Evolutionary conservation across 495 filamentous ascomycete genomes (phyloP).

Genomic region (Umbilicaria muhlenbergii): DNA sequence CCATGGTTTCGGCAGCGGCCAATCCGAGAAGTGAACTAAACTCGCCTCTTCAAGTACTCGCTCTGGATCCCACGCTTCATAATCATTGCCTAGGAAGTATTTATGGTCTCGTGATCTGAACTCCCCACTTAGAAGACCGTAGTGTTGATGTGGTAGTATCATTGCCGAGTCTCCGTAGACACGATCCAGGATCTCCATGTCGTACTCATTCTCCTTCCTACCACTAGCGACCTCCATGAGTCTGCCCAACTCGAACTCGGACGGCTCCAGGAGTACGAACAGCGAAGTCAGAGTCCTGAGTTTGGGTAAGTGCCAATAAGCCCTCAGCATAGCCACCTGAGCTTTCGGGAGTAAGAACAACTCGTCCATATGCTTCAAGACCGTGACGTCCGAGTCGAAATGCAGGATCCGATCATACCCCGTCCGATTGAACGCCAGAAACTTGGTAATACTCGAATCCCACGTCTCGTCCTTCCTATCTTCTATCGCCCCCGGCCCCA

Average conservation of each 20-base stretch:
- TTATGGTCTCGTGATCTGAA: slow-evolving; percentile 45
- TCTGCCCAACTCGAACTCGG: slow-evolving; percentile 32
- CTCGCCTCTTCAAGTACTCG: slow-evolving; percentile 49
- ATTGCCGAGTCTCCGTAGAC: slow-evolving; percentile 51
- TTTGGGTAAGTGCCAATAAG: slow-evolving; percentile 51
- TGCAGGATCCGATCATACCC: slow-evolving; percentile 51
- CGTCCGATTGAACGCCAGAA: slow-evolving; percentile 54
- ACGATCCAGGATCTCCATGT: slow-evolving; percentile 62
- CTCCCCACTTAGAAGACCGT: slow-evolving; percentile 54
- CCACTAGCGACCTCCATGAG: slow-evolving; percentile 29
- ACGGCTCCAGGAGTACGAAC: slow-evolving; percentile 50
- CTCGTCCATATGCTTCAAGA: slow-evolving; percentile 51
- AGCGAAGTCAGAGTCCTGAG: slow-evolving; percentile 40
- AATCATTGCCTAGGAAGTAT: slow-evolving; percentile 45
- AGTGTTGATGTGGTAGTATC: slow-evolving; percentile 61
- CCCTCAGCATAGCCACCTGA: slow-evolving; percentile 47
- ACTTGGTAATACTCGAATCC: slow-evolving; percentile 51
- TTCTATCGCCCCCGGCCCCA: background rate
- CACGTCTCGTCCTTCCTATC: slow-evolving; percentile 29
- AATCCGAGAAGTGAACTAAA: slow-evolving; percentile 69
- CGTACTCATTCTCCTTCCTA: slow-evolving; percentile 30
- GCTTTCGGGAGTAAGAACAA: slow-evolving; percentile 53
- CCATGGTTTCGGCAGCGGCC: slow-evolving; percentile 63
- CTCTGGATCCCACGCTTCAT: slow-evolving; percentile 53
- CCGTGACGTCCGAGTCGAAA: slow-evolving; percentile 51